Base-by-base conservation (phyloP, 768 basidiomycete species). In the Kwoniella sp. region DNA sequence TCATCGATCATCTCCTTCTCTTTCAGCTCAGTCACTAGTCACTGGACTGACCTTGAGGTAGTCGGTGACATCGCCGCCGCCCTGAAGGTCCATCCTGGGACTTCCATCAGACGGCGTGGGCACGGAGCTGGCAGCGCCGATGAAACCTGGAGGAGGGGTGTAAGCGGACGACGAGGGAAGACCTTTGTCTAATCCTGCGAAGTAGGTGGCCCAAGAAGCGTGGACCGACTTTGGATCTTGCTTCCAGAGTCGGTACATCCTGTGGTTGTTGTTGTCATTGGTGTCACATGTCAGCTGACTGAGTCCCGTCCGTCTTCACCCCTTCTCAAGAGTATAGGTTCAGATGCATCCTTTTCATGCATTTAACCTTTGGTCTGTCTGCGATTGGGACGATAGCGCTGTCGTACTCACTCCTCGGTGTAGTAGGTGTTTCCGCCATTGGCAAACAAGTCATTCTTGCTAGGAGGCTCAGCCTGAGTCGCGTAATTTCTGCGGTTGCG, bases 381-480 rank as follows among this genome's bases (percentile, higher is more conserved):
- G n/a, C 13, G 4, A 23, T 53, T 20, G 28, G 38, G 22, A 34
- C 17, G 22, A 29, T 25, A 7, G 25, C 22, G 29, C 30, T 25
- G 55, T 34, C 1, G 23, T 31, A 77, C 81, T 69, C 61, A 82
- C 81, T 95, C 92, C 63, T 83, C 94, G 22, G 90, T 90, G 79
- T 98, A 98, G 84, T 95, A 93, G 25, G 92, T 85, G 82, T 96
- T 97, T 47, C 90, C 93, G 47, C 93, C 93, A 64, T 92, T 95
- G 13, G 93, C 94, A 80, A 97, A 96, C 65, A 73, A 56, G 71
- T 82, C 80, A 66, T 73, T 77, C 38, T 75, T 66, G 47, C 73
- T 71, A 12, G 81, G 81, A 34, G 79, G 65, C 15, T 74, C 67
- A 34, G 78, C 65, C 52, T 78, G 75, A 5, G 75, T 70, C 4